Evolutionary conservation across 768 basidiomycete species (phyloP).

Genomic region (Pulveroboletus sp.): DNA sequence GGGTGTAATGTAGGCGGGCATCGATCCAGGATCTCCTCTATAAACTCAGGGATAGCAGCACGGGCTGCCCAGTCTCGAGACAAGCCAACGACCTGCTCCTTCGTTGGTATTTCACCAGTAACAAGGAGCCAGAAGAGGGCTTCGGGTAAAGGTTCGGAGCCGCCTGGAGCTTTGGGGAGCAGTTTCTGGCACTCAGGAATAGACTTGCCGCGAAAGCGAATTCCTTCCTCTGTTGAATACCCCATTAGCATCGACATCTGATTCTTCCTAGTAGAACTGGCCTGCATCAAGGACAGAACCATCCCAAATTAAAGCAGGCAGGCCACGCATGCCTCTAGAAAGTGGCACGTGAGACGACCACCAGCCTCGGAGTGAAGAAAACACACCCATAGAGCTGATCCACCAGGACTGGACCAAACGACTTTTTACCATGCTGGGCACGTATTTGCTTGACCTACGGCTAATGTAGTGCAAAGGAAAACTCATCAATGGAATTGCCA

Average conservation of each 20-base stretch:
- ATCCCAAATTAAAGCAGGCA: slow-evolving; percentile 97
- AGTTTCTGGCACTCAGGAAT: slow-evolving; percentile 86
- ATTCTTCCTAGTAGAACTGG: slow-evolving; percentile 29
- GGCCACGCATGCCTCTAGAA: slow-evolving; percentile 78
- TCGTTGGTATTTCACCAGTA: slow-evolving; percentile 92
- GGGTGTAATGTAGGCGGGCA: slow-evolving; percentile 94
- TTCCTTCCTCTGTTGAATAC: slow-evolving; percentile 75
- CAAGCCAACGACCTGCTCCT: slow-evolving; percentile 81
- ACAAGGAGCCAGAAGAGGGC: slow-evolving; percentile 94
- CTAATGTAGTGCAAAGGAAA: slow-evolving; percentile 3
- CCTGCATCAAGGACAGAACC: slow-evolving; percentile 95
- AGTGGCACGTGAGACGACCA: slow-evolving; percentile 5
- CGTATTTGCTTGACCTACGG: slow-evolving; percentile 78
- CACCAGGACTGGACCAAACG: slow-evolving; percentile 88
- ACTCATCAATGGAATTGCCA: background rate
- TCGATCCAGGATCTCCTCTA: slow-evolving; percentile 95
- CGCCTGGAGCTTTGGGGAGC: slow-evolving; percentile 87
- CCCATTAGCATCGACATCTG: background rate
- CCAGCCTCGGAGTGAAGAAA: background rate
- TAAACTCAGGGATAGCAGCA: slow-evolving; percentile 85
- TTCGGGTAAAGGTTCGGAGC: slow-evolving; percentile 89
- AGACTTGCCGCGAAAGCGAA: slow-evolving; percentile 96
- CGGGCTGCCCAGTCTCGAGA: slow-evolving; percentile 96
- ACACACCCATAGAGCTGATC: slow-evolving; percentile 85
- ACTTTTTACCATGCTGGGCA: slow-evolving; percentile 85